phyloP scores from a whole-genome alignment of 768 basidiomycete species.

The Lentinula lateritia region DNA sequence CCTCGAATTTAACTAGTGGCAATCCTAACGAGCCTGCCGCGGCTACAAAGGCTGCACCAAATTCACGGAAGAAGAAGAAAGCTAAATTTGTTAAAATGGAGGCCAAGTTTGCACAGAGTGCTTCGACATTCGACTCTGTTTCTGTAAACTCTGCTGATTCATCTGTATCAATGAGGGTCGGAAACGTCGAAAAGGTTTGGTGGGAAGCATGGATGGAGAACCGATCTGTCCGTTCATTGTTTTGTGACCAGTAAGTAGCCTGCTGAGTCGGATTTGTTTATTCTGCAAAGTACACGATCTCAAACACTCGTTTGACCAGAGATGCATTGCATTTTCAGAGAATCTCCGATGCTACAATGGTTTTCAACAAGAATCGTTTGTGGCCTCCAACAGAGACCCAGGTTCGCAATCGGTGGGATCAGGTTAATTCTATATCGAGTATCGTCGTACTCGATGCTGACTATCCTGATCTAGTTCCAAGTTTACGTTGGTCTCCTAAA shows the following conservation, averaged over 20 bases:
- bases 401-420: conserved; percentile 4
- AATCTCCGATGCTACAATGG: background rate
- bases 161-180: background rate
- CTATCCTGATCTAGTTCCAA: background rate
- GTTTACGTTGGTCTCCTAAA: conserved; percentile 3
- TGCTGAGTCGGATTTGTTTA: background rate
- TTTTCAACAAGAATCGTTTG: background rate
- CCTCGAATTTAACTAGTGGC: background rate
- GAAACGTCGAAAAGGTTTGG: background rate
- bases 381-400: conserved; percentile 1
- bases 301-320: background rate
- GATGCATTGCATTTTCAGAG: background rate
- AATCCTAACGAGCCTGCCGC: background rate
- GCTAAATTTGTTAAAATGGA: background rate
- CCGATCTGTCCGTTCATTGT: background rate
- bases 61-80: background rate
- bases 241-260: background rate
- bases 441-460: background rate
- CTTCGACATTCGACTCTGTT: background rate
- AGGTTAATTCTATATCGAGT: background rate
- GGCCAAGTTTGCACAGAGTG: background rate
- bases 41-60: background rate
- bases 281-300: too few relatives aligned
- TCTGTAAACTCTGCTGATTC: too few relatives aligned
- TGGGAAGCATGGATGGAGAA: conserved; percentile 2